A percentile compares a stretch with the other conserved stretches of the same genome.
These are phyloP conservation scores for Pythium dissimile DNA, from an alignment of 352 stramenopile species.

Conservation along the genomic window DNA sequence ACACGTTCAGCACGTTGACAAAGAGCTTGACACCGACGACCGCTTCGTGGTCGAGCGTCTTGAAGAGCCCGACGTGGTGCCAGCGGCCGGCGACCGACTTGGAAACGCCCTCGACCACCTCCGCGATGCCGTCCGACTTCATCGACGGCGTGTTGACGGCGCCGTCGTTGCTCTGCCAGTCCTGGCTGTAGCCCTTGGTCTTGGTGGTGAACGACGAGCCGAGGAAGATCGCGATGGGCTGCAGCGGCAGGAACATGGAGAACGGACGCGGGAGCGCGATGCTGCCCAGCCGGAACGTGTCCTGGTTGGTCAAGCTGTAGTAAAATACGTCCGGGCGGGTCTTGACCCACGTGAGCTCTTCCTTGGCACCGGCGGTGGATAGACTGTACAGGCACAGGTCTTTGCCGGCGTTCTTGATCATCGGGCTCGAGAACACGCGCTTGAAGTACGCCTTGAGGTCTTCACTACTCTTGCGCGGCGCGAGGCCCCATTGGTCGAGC, in stretches of 20 bases:
- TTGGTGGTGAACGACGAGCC: constrained; percentile 21
- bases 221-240: constrained; percentile 21
- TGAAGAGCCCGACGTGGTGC: constrained; percentile 24
- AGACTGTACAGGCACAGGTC: constrained; percentile 29
- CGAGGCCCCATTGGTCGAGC: constrained; percentile 32
- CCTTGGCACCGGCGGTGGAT: constrained; percentile 20
- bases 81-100: constrained; percentile 24
- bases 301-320: constrained; percentile 29
- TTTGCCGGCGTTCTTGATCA: constrained; percentile 16
- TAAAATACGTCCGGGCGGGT: constrained; percentile 30
- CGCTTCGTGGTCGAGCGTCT: constrained; percentile 24
- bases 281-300: constrained; percentile 25
- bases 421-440: constrained; percentile 20
- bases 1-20: constrained; percentile 19
- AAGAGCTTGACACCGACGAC: constrained; percentile 23
- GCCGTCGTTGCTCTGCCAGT: constrained; percentile 32
- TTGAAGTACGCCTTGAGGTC: constrained; percentile 26
- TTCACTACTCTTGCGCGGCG: constrained; percentile 10
- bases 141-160: constrained; percentile 27
- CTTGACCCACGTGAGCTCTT: constrained; percentile 35
- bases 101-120: constrained; percentile 19
- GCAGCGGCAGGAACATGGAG: constrained; percentile 22
- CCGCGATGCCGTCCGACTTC: constrained; percentile 14
- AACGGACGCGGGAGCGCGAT: constrained; percentile 19
- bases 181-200: constrained; percentile 14